phyloP scores from a whole-genome alignment of 352 stramenopile species.

The Pythium brassicae region DNA sequence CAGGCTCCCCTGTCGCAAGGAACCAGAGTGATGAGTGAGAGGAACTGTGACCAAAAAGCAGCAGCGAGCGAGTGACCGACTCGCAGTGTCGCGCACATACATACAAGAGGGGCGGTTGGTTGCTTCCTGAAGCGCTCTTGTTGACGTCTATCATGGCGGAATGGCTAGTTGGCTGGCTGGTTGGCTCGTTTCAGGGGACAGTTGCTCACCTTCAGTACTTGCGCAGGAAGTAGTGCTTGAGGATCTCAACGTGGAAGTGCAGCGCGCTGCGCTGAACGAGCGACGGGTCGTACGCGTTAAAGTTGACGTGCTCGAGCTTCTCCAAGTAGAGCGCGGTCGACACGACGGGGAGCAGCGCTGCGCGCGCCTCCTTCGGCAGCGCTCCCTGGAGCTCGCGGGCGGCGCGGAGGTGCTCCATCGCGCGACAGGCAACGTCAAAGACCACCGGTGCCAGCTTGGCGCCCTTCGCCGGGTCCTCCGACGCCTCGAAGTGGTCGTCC shows the following conservation, averaged over 20 bases:
- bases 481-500: conserved; percentile 54
- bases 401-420: conserved; percentile 76
- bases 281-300: conserved; percentile 68
- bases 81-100: not conserved
- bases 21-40: not conserved
- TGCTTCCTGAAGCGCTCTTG: not conserved
- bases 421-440: conserved; percentile 85
- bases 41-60: not conserved
- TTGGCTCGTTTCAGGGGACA: not conserved
- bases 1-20: not conserved
- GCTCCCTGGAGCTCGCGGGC: conserved; percentile 53
- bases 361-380: conserved; percentile 43
- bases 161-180: not conserved
- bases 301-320: conserved; percentile 67
- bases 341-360: conserved; percentile 72
- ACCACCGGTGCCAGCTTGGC: conserved; percentile 76
- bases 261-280: conserved; percentile 55
- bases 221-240: conserved; percentile 74
- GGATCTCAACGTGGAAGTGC: conserved; percentile 56
- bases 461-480: conserved; percentile 53
- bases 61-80: not conserved
- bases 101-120: not conserved
- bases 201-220: conserved; percentile 50
- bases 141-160: conserved; percentile 1
- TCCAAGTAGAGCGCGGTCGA: conserved; percentile 57